Conservation (phyloP, 495 filamentous ascomycete genomes). For the Thozetella sp. region DNA sequence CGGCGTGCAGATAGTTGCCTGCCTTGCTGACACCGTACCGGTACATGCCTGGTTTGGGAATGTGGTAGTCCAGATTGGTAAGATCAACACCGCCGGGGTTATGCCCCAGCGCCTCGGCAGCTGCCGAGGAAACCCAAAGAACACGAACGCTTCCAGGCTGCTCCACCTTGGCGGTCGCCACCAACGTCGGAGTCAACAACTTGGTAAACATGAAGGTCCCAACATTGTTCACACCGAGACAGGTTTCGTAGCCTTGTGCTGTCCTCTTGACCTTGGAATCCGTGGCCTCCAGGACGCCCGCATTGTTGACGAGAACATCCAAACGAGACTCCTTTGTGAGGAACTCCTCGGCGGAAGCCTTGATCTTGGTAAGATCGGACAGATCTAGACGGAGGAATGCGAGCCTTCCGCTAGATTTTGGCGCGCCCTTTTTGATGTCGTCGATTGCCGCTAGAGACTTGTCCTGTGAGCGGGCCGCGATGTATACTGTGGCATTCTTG, state of each 20-base stretch:
- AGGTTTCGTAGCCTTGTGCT: slow-evolving; percentile 34
- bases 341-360: slow-evolving; percentile 18
- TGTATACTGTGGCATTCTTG: slow-evolving; percentile 51
- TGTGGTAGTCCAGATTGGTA: slow-evolving; percentile 4
- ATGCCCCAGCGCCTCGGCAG: slow-evolving; percentile 21
- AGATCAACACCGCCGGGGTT: slow-evolving; percentile 17
- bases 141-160: slow-evolving; percentile 34
- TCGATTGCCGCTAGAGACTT: slow-evolving; percentile 26
- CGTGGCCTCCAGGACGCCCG: slow-evolving; percentile 33
- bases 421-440: slow-evolving; percentile 20
- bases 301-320: slow-evolving; percentile 23
- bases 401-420: slow-evolving; percentile 19
- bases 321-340: slow-evolving; percentile 17
- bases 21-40: slow-evolving; percentile 39
- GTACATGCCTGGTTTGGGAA: background rate
- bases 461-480: slow-evolving; percentile 44
- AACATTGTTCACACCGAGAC: slow-evolving; percentile 38
- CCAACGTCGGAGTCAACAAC: slow-evolving; percentile 36
- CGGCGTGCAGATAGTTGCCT: slow-evolving; percentile 31
- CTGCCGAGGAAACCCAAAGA: slow-evolving; percentile 37
- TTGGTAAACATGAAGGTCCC: slow-evolving; percentile 37
- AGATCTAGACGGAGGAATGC: slow-evolving; percentile 26
- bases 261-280: slow-evolving; percentile 15
- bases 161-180: slow-evolving; percentile 19
- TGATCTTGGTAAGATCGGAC: slow-evolving; percentile 22